Conservation (phyloP, 768 basidiomycete species). For the Tylopilus cervinicoccineus region DNA sequence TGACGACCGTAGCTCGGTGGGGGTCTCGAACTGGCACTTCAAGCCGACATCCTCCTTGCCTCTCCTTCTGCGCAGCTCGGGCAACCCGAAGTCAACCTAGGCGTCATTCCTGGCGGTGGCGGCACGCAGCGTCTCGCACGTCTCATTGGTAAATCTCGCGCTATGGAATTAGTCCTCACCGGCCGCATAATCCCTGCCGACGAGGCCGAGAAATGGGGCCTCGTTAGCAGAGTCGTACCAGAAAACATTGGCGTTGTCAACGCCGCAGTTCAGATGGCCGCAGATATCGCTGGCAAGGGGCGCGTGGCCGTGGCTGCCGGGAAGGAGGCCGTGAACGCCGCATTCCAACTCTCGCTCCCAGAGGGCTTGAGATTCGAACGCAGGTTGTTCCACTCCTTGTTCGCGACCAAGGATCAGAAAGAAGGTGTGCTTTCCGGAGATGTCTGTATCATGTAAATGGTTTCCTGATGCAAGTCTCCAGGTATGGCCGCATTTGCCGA, state of each 20-base stretch:
- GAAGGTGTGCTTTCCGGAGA: conserved; percentile 57
- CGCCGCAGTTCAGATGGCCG: conserved; percentile 81
- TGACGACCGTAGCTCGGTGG: conserved; percentile 75
- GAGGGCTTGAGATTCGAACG: conserved; percentile 89
- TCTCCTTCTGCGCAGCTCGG: conserved; percentile 90
- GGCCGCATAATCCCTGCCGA: conserved; percentile 76
- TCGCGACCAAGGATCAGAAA: conserved; percentile 93
- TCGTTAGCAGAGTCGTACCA: conserved; percentile 76
- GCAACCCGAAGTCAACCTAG: conserved; percentile 95
- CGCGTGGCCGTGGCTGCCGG: conserved; percentile 78
- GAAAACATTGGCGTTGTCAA: conserved; percentile 80
- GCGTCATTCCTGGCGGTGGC: conserved; percentile 92
- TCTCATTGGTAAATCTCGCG: conserved; percentile 84
- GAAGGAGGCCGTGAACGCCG: conserved; percentile 95
- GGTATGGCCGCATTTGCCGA: conserved; percentile 95
- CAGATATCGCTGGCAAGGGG: conserved; percentile 76
- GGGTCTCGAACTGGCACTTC: conserved; percentile 93
- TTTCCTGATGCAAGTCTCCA: conserved; percentile 28
- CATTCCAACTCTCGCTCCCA: conserved; percentile 73
- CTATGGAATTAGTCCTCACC: conserved; percentile 93
- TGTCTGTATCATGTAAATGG: background rate
- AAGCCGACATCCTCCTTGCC: conserved; percentile 93
- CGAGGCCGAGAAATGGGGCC: conserved; percentile 85
- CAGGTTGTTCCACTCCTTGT: conserved; percentile 84
- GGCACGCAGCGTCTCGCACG: conserved; percentile 88